These are phyloP conservation scores for Fusarium continuum DNA, from an alignment of 2,329 filamentous ascomycete genomes.

Conservation along the genomic window DNA sequence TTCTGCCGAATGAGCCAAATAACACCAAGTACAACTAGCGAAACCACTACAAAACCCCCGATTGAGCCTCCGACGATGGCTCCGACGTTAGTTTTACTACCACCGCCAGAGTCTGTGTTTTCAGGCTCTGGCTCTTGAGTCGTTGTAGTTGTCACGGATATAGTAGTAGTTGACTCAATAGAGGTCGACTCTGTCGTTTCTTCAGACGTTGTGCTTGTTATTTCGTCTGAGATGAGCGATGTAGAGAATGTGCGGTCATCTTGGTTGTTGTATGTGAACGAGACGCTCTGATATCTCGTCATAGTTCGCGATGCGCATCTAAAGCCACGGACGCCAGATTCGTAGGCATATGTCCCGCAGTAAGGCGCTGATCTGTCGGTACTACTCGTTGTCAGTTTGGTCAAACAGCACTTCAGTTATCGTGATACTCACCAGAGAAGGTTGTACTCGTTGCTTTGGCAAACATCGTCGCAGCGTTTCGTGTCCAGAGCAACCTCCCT, in stretches of 20 bases:
- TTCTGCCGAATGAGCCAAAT: slow-evolving; percentile 16
- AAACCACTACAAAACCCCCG: slow-evolving; percentile 15
- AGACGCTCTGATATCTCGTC: slow-evolving; percentile 9
- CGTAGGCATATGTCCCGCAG: slow-evolving; percentile 25
- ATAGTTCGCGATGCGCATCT: slow-evolving; percentile 11
- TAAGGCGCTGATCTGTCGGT: slow-evolving; percentile 18
- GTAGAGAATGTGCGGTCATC: background rate
- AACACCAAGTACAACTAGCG: background rate
- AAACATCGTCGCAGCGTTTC: slow-evolving; percentile 20
- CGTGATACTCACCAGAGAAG: slow-evolving; percentile 15
- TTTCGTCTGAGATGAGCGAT: background rate
- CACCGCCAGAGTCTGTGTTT: background rate
- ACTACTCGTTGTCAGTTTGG: background rate
- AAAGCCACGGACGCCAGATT: slow-evolving; percentile 6
- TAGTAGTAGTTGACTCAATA: background rate
- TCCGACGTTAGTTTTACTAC: slow-evolving; percentile 5
- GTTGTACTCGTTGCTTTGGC: slow-evolving; percentile 25
- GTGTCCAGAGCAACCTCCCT: background rate
- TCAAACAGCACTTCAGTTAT: too few species aligned
- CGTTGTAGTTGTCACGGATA: background rate
- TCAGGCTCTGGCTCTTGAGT: background rate
- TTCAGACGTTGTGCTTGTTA: background rate
- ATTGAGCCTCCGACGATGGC: slow-evolving; percentile 23
- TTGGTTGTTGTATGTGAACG: slow-evolving; percentile 16
- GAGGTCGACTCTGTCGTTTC: background rate